These are phyloP conservation scores for Adiantum capillusveneris DNA, from an alignment of 75 land plant species.

Conservation along the genomic window DNA sequence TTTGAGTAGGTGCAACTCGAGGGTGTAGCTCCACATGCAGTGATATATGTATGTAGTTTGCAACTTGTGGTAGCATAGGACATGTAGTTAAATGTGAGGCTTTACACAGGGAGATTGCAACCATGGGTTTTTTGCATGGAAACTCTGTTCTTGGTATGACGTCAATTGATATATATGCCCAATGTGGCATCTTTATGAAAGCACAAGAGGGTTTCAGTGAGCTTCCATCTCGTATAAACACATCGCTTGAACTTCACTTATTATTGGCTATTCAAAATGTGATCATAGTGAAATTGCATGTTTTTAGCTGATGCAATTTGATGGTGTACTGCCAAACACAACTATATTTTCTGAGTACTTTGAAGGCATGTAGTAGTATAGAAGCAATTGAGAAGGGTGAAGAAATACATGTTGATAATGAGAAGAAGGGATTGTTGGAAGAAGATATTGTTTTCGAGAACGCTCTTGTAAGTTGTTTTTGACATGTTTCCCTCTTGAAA, in stretches of 20 bases:
- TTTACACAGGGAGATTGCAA: conserved; percentile 28
- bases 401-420: conserved; percentile 11
- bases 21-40: conserved; percentile 27
- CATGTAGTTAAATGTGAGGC: conserved; percentile 19
- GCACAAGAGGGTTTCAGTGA: conserved; percentile 9
- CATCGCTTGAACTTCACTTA: conserved; percentile 22
- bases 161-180: conserved; percentile 9
- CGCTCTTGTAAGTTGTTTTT: conserved; percentile 15
- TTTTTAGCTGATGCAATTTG: conserved; percentile 15
- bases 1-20: conserved; percentile 24
- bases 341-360: conserved; percentile 16
- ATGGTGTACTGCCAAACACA: conserved; percentile 13
- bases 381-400: conserved; percentile 22
- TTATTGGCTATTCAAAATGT: conserved; percentile 18
- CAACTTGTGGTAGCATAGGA: conserved; percentile 29
- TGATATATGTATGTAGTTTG: conserved; percentile 28
- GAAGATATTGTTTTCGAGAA: conserved; percentile 8
- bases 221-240: conserved; percentile 16
- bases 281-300: conserved; percentile 7
- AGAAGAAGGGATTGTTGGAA: conserved; percentile 7
- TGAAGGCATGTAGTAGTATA: conserved; percentile 19
- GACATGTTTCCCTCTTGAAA: neutral
- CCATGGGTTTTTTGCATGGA: conserved; percentile 1
- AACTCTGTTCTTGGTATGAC: conserved; percentile 6
- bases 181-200: conserved; percentile 4